Conservation (phyloP, 371 early-diverging fungal species). For the Chytridium lagenaria region DNA sequence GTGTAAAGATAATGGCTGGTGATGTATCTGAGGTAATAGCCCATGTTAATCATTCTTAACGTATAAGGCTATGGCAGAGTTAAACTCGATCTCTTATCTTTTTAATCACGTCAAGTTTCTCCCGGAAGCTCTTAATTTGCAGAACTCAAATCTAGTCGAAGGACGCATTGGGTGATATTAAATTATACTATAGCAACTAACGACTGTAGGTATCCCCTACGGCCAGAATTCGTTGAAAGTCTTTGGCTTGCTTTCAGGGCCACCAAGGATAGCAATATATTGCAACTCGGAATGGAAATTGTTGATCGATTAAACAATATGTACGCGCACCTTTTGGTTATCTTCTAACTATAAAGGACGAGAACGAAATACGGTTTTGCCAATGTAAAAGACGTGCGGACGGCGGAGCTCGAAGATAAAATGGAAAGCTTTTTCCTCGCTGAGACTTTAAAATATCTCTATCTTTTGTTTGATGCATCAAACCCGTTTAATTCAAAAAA, state of each 20-base stretch:
- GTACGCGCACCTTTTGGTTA: not conserved
- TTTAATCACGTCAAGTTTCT: conserved; percentile 21
- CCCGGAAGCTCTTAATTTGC: conserved; percentile 30
- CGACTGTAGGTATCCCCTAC: conserved; percentile 31
- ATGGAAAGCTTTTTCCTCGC: conserved; percentile 77
- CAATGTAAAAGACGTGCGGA: conserved; percentile 35
- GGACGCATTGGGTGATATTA: conserved; percentile 15
- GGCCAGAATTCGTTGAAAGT: conserved; percentile 91
- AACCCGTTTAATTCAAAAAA: conserved; percentile 27
- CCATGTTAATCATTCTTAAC: not conserved
- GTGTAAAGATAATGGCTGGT: conserved; percentile 38
- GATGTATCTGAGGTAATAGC: conserved; percentile 29
- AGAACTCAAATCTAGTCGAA: not conserved
- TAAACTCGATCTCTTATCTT: conserved; percentile 24
- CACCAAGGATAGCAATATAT: conserved; percentile 77
- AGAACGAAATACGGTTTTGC: conserved; percentile 43
- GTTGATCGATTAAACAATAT: conserved; percentile 77
- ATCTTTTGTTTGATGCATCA: conserved; percentile 25
- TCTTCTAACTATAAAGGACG: conserved; percentile 25
- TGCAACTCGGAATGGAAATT: conserved; percentile 90
- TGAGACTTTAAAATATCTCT: conserved; percentile 79
- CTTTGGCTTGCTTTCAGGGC: conserved; percentile 82
- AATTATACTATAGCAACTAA: not conserved
- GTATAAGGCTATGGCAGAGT: conserved; percentile 24
- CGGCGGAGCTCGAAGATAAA: conserved; percentile 34